Conservation (phyloP, 2,329 filamentous ascomycete genomes). For the Phialophora tarda region DNA sequence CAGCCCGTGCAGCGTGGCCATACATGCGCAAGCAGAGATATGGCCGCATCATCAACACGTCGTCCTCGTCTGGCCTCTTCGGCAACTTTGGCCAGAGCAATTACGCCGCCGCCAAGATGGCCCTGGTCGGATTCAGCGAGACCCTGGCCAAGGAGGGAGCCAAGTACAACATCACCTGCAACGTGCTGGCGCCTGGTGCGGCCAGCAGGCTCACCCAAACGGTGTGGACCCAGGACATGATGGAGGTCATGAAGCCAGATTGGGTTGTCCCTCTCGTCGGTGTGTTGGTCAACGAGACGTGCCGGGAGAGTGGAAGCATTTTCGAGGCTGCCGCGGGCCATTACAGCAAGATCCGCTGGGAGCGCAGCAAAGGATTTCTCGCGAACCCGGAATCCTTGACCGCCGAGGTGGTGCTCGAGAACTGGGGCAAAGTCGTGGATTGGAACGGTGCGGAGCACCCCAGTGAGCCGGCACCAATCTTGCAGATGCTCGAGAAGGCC, state of each 20-base stretch:
- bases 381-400: constrained; percentile 90
- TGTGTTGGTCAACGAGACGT: constrained; percentile 81
- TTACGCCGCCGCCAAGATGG: constrained; percentile 95
- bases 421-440: constrained; percentile 85
- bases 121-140: constrained; percentile 95
- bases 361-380: constrained; percentile 84
- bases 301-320: constrained; percentile 84
- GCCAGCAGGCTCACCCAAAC: constrained; percentile 95
- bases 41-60: constrained; percentile 92
- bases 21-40: constrained; percentile 99
- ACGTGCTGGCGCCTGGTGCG: constrained; percentile 92
- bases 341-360: constrained; percentile 91
- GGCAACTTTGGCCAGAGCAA: constrained; percentile 95
- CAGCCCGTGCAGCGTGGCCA: constrained; percentile 90
- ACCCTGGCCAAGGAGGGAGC: constrained; percentile 94
- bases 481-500: constrained; percentile 80
- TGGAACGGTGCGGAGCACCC: constrained; percentile 87
- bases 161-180: constrained; percentile 96
- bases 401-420: constrained; percentile 80
- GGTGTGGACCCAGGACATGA: constrained; percentile 87
- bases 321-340: constrained; percentile 94
- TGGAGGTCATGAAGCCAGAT: constrained; percentile 83
- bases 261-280: constrained; percentile 95
- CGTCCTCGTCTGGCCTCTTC: constrained; percentile 90
- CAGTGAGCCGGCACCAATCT: constrained; percentile 81